Base-by-base conservation (phyloP, 2,329 filamentous ascomycete genomes). In the Botryotinia globosa region DNA sequence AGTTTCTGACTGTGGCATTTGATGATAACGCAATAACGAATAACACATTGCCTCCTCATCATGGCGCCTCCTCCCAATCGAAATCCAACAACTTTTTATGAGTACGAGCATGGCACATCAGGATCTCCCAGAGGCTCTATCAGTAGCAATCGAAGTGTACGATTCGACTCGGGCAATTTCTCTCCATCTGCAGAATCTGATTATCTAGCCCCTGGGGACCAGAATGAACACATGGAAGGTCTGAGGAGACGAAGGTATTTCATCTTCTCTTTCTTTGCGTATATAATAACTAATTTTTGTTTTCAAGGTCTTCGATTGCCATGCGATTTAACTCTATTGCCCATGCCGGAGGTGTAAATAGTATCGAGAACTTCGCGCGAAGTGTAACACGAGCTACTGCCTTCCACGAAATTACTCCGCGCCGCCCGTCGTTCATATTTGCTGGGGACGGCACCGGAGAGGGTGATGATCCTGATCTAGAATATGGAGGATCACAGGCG, bases 301-400 rank as follows among this genome's bases (percentile, higher is more conserved):
- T 59, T 44, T 32, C 39, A 74, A 90, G 88, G 74, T 88, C 88
- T n/a, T 91, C 89, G 10, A 83, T 88, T 56, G 87, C 86, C 45
- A 85, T 87, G 75, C 85, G 86, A 48, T 82, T 92, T 51, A 83
- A 87, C 39, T 84, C 85, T 70, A 80, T 91, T 71, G 85, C 87
- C 76, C 90, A 97, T 74, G 91, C 93, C 65, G 96, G 95, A 76
- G 95, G 95, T 68, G 91, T 94, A 74, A 98, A 98, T 85, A 97
- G 93, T 82, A 92, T 98, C 78, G 91, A 96, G 79, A 97, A 94
- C 79, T 98, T 98, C 81, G 93, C 94, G 62, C 89, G 92, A 74
- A 97, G 93, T 78, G 97, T 94, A 92, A 93, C 95, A 82, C 90
- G 95, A 81, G 95, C 95, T 54, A 94, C 94, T 39, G 91, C 88